Conservation (phyloP, 176 grass and related monocot genomes). For the Zoysia japonica region DNA sequence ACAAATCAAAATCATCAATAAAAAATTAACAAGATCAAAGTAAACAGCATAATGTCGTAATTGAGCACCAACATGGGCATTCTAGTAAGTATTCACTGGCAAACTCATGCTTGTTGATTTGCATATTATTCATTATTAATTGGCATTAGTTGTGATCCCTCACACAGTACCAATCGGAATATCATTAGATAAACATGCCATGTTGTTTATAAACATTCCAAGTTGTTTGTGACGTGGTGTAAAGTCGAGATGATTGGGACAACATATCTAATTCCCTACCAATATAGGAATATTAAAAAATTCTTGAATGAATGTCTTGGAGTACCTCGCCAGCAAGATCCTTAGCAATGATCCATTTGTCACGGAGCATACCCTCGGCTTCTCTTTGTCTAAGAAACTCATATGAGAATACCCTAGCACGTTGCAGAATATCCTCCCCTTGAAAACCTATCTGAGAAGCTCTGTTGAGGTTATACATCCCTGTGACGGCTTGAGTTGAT, state of each 20-base stretch:
- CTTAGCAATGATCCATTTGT: conserved; percentile 80
- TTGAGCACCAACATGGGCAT: too few species aligned
- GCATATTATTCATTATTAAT: too few species aligned
- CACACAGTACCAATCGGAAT: too few species aligned
- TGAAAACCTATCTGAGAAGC: conserved; percentile 58
- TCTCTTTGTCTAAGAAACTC: conserved; percentile 55
- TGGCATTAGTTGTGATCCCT: too few species aligned
- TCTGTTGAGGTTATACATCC: conserved; percentile 92
- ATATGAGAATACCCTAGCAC: conserved; percentile 50
- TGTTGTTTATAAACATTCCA: too few species aligned
- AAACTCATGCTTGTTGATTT: too few species aligned
- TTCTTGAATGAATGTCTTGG: background rate
- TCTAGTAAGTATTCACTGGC: too few species aligned
- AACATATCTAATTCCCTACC: too few species aligned
- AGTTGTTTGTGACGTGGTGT: background rate
- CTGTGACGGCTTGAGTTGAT: conserved; percentile 85
- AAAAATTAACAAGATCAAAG: background rate
- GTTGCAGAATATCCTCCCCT: conserved; percentile 57
- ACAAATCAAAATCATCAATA: background rate
- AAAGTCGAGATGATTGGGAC: background rate
- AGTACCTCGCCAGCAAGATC: conserved; percentile 70
- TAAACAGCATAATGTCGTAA: background rate
- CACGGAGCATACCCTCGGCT: conserved; percentile 35
- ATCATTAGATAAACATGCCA: too few species aligned
- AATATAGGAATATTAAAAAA: background rate